Percentiles rank a stretch among this genome's conserved stretches.
phyloP scores from a whole-genome alignment of 805 yeast species.

The Soucietia sequanensis region DNA sequence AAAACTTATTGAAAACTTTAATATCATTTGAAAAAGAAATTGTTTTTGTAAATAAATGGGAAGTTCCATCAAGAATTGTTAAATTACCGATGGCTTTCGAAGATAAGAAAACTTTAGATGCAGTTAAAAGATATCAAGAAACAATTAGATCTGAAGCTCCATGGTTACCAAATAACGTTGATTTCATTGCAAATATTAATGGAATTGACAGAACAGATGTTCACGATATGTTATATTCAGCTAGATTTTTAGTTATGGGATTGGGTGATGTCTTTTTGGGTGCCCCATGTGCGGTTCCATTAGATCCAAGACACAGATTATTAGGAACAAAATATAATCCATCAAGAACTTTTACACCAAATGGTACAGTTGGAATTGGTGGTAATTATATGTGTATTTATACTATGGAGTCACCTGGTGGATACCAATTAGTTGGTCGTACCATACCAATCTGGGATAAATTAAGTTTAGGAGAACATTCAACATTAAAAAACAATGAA shows the following conservation, averaged over 20 bases:
- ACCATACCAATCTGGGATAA: conserved; percentile 99
- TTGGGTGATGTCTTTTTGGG: conserved; percentile 97
- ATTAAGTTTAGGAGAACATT: conserved; percentile 69
- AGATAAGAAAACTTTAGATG: conserved; percentile 83
- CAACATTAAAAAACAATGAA: conserved; percentile 38
- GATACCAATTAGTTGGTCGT: conserved; percentile 94
- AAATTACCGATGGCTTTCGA: conserved; percentile 96
- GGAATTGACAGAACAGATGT: conserved; percentile 75
- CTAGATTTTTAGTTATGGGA: conserved; percentile 89
- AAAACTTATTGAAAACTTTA: conserved; percentile 58
- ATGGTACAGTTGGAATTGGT: conserved; percentile 97
- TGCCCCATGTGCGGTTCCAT: conserved; percentile 98
- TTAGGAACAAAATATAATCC: conserved; percentile 95
- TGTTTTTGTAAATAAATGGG: conserved; percentile 76
- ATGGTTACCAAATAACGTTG: conserved; percentile 97
- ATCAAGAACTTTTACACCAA: conserved; percentile 92
- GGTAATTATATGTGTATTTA: conserved; percentile 99
- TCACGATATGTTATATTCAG: conserved; percentile 80
- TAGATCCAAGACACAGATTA: conserved; percentile 93
- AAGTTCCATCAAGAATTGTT: conserved; percentile 76
- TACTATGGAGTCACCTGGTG: conserved; percentile 98
- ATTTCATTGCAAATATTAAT: conserved; percentile 87
- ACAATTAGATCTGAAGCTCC: conserved; percentile 93
- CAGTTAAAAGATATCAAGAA: conserved; percentile 88
- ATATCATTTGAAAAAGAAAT: conserved; percentile 76